These are phyloP conservation scores for Allomyces macrogynus DNA, from an alignment of 192 early-diverging fungal genomes.

Conservation along the genomic window DNA sequence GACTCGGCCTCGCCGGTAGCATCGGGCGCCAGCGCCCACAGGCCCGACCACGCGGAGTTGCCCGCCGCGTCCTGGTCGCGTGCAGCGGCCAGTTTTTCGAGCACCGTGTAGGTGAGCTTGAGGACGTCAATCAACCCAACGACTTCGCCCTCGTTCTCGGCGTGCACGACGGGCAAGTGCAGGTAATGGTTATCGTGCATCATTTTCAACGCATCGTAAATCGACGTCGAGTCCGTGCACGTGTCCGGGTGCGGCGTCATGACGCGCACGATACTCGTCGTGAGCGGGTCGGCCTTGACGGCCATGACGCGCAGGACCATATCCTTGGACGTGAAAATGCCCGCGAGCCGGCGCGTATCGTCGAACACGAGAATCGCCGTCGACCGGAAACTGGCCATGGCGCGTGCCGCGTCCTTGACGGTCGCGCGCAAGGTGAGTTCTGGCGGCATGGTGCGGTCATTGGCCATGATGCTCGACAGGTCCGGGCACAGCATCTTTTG, in stretches of 20 bases:
- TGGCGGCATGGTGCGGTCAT: constrained; percentile 33
- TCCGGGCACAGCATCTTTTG: constrained; percentile 84
- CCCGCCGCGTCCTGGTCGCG: too few relatives aligned
- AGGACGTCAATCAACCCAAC: constrained; percentile 66
- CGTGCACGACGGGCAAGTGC: constrained; percentile 56
- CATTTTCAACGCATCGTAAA: constrained; percentile 60
- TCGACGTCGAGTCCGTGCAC: constrained; percentile 41
- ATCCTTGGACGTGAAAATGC: constrained; percentile 82
- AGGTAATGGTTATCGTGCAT: constrained; percentile 78
- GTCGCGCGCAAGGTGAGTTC: constrained; percentile 18
- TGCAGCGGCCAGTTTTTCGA: constrained; percentile 47
- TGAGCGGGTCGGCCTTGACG: constrained; percentile 65
- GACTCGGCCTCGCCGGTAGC: not conserved
- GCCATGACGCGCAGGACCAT: constrained; percentile 74
- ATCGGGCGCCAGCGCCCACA: too few relatives aligned
- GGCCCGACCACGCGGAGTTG: too few relatives aligned
- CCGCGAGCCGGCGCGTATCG: constrained; percentile 43
- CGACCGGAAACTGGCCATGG: constrained; percentile 50
- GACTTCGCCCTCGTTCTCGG: constrained; percentile 32
- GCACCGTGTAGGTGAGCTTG: constrained; percentile 56
- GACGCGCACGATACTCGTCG: constrained; percentile 83
- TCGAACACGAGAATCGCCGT: constrained; percentile 60
- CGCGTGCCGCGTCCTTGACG: constrained; percentile 47
- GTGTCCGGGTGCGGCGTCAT: constrained; percentile 88
- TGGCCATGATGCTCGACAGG: constrained; percentile 50